These are phyloP conservation scores for Aureobasidium mangrovei DNA, from an alignment of 2,329 filamentous ascomycete species.

Conservation along the genomic window DNA sequence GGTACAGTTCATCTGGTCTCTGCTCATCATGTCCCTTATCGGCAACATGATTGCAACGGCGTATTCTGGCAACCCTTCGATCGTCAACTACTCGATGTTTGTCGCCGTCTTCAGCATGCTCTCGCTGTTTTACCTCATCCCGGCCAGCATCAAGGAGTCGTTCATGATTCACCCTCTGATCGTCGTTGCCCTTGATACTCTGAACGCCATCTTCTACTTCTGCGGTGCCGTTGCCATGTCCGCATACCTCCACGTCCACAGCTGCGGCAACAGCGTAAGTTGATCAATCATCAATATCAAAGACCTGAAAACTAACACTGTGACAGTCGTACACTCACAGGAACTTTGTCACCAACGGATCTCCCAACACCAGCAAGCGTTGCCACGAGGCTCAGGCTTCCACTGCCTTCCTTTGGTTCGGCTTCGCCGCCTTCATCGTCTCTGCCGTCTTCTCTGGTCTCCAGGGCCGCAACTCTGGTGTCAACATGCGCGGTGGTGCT, in stretches of 20 bases:
- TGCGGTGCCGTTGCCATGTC: slow-evolving; percentile 62
- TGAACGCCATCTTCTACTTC: slow-evolving; percentile 60
- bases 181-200: slow-evolving; percentile 47
- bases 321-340: slow-evolving; percentile 29
- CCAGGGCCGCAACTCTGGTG: slow-evolving; percentile 44
- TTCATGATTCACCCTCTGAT: slow-evolving; percentile 44
- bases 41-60: slow-evolving; percentile 53
- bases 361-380: slow-evolving; percentile 50
- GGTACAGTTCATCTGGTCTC: slow-evolving; percentile 48
- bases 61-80: slow-evolving; percentile 45
- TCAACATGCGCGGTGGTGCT: slow-evolving; percentile 39
- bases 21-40: slow-evolving; percentile 52
- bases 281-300: background rate
- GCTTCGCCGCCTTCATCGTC: slow-evolving; percentile 54
- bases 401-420: slow-evolving; percentile 71
- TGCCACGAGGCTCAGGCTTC: slow-evolving; percentile 69
- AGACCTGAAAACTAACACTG: slow-evolving; percentile 10
- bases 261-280: slow-evolving; percentile 55
- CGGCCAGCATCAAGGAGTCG: slow-evolving; percentile 45
- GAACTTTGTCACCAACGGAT: slow-evolving; percentile 38
- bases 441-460: slow-evolving; percentile 48
- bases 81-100: slow-evolving; percentile 60
- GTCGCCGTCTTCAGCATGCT: slow-evolving; percentile 58
- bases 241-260: slow-evolving; percentile 57
- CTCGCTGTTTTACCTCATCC: slow-evolving; percentile 54